Evolutionary conservation across 345 rosid species (phyloP), one percentile per base, ranked within the genome.

Genomic region (Eucalyptus sideroxylon): DNA sequence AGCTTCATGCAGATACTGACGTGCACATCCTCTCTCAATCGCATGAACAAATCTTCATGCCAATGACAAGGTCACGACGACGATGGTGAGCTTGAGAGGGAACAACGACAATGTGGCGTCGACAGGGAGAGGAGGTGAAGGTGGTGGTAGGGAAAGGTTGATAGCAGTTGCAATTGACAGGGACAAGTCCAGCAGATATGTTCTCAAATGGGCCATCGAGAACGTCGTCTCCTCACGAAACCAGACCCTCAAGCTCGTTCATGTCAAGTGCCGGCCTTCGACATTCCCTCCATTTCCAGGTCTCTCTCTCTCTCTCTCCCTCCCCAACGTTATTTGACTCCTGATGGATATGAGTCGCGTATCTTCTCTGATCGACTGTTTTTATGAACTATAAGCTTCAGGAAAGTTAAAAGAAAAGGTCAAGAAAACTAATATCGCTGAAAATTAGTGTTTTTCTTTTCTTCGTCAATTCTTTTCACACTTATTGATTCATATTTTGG

Each of bases 171-270:
- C 94, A 42, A 69, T 93, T 4, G 95, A 93, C 50, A 92, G 88
- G 42, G 93, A 93, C 69, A 94, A 93, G 89, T 31, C 90, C 62
- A 94, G 96, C 90, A 90, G 89, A 37, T 87, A 88, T 19, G 94
- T 93, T 88, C 93, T 96, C 55, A 93, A 91, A 92, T 96, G 96
- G 96, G 95, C 96, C 50, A 88, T 91, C 30, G 95, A 94, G 23
- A 86, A 93, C 88, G 86, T 93, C 67, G 86, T 93, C 87, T 91
- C 93, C 34, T 86, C 27, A 21, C 26, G 90, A 90, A 92, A 88
- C 65, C 93, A 89, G 44, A 88, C 91, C 3, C 16, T 97, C 14
- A 95, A 90, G 90, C 97, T 97, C 19, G 90, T 97, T 89, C 98
- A 97, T 89, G 97, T 97, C 77, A 56, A 91, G 87, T 95, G 92